Percentiles rank a stretch among this genome's conserved stretches.
These are phyloP conservation scores for Punica granatum DNA, from an alignment of 345 rosid species.

Conservation along the genomic window DNA sequence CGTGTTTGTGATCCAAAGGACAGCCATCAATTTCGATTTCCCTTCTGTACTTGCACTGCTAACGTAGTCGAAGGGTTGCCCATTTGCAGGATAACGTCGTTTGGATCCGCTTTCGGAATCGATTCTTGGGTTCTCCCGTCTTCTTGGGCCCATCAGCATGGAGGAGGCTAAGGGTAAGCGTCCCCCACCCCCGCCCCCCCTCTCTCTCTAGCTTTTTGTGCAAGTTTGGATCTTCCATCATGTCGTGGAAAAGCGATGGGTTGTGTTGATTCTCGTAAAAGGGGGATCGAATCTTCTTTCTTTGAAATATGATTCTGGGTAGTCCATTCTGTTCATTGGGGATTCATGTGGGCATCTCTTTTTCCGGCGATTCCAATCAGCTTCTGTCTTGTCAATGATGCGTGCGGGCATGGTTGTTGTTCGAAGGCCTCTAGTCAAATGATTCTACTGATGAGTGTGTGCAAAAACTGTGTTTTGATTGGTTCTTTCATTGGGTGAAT, in stretches of 20 bases:
- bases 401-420: background rate
- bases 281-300: background rate
- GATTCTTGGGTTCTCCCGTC: slow-evolving; percentile 1
- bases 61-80: background rate
- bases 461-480: background rate
- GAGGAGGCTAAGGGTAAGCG: slow-evolving; percentile 27
- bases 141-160: slow-evolving; percentile 13
- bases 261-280: background rate
- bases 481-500: background rate
- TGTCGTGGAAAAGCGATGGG: background rate
- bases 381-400: background rate
- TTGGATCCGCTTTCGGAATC: slow-evolving; percentile 4
- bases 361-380: background rate
- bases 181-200: too few species aligned
- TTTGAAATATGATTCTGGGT: background rate
- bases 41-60: background rate
- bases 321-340: background rate
- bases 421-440: background rate
- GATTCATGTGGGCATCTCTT: background rate
- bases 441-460: background rate
- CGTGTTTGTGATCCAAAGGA: background rate
- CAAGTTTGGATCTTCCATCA: background rate
- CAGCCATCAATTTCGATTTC: background rate
- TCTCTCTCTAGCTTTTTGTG: background rate
- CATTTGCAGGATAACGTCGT: background rate